These are phyloP conservation scores for Platismatia glauca DNA, from an alignment of 495 filamentous ascomycete genomes.

Conservation along the genomic window DNA sequence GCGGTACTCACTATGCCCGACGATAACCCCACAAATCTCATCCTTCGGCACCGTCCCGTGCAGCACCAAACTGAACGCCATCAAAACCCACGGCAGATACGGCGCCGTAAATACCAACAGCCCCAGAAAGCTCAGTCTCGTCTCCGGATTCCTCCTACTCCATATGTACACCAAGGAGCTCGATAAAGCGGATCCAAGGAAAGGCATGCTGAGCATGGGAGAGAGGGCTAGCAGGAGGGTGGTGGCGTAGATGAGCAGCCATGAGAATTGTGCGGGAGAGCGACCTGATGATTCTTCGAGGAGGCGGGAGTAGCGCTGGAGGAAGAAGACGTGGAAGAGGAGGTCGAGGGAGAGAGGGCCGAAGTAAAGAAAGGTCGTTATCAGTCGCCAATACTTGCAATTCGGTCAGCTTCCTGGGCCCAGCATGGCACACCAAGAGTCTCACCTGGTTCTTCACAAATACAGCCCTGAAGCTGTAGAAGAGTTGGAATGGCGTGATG, in stretches of 20 bases:
- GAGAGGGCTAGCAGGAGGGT: slow-evolving; percentile 68
- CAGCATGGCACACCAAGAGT: not conserved
- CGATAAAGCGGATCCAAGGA: slow-evolving; percentile 81
- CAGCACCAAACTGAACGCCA: slow-evolving; percentile 77
- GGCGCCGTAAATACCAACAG: slow-evolving; percentile 86
- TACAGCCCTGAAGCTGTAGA: slow-evolving; percentile 90
- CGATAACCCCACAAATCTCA: slow-evolving; percentile 85
- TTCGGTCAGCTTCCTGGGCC: not conserved
- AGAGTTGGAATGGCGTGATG: slow-evolving; percentile 84
- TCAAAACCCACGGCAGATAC: slow-evolving; percentile 92
- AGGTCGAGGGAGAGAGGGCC: slow-evolving; percentile 90
- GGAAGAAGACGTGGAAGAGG: slow-evolving; percentile 97
- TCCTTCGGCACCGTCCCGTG: slow-evolving; percentile 87
- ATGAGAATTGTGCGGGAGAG: slow-evolving; percentile 86
- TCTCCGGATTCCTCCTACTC: slow-evolving; percentile 89
- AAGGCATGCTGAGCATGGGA: slow-evolving; percentile 75
- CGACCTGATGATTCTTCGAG: slow-evolving; percentile 88
- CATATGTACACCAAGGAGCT: slow-evolving; percentile 96
- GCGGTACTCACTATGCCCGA: slow-evolving; percentile 60
- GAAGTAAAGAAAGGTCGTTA: slow-evolving; percentile 96
- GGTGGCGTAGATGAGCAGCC: slow-evolving; percentile 81
- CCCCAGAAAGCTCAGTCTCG: slow-evolving; percentile 81
- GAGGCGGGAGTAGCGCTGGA: slow-evolving; percentile 90
- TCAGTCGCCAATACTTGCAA: slow-evolving; percentile 80
- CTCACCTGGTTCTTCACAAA: slow-evolving; percentile 80